These are phyloP conservation scores for Collybia sp. DNA, from an alignment of 768 basidiomycete species.

Conservation along the genomic window DNA sequence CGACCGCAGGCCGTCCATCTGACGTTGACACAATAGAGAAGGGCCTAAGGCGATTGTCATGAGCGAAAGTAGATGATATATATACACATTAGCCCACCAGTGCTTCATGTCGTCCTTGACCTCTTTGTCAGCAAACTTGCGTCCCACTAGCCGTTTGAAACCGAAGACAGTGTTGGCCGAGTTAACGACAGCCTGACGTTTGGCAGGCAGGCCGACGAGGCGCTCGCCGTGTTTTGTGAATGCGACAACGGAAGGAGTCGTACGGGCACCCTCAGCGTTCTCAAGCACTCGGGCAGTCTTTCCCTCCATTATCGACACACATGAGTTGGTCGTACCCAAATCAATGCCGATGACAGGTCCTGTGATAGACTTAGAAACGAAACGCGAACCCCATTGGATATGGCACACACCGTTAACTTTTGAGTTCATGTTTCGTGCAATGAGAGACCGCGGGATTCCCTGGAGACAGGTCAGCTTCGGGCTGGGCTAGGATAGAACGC, in stretches of 20 bases:
- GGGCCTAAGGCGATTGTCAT: constrained; percentile 44
- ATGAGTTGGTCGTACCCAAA: constrained; percentile 91
- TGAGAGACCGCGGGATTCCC: constrained; percentile 66
- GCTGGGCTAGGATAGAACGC: background rate
- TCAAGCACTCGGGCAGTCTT: constrained; percentile 93
- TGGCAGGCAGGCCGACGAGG: constrained; percentile 91
- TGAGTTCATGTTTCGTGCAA: constrained; percentile 92
- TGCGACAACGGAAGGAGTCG: constrained; percentile 97
- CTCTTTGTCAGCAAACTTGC: constrained; percentile 89
- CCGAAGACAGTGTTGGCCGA: constrained; percentile 89
- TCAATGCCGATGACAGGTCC: constrained; percentile 96
- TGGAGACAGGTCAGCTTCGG: constrained; percentile 17
- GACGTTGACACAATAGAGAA: constrained; percentile 70
- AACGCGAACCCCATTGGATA: constrained; percentile 3
- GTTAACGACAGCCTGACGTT: constrained; percentile 97
- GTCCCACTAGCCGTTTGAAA: constrained; percentile 92
- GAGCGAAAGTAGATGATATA: background rate
- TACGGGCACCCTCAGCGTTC: constrained; percentile 96
- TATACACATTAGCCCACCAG: constrained; percentile 45
- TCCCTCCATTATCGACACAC: constrained; percentile 94
- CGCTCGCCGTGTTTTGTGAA: constrained; percentile 99
- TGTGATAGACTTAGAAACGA: constrained; percentile 15
- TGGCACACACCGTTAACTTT: constrained; percentile 76
- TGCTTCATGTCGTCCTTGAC: constrained; percentile 88
- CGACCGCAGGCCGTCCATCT: constrained; percentile 75